Percentiles rank a stretch among this genome's conserved stretches.
Conservation (phyloP, 2,329 filamentous ascomycete genomes). For the Amphichorda felina region DNA sequence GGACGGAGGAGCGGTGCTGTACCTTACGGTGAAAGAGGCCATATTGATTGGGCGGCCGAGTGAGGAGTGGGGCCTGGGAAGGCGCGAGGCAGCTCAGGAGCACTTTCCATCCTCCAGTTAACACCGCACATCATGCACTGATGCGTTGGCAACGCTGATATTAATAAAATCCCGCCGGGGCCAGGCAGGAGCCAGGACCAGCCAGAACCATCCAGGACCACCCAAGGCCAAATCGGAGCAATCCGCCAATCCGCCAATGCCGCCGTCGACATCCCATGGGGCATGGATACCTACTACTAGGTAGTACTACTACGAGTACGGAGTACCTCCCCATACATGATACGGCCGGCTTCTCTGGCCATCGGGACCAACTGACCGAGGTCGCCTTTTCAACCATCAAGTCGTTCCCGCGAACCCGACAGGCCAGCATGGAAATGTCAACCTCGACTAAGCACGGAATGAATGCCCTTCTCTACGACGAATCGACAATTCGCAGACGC, state of each 20-base stretch:
- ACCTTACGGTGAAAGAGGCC: slow-evolving; percentile 10
- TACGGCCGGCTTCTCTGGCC: too few relatives aligned
- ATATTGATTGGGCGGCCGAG: slow-evolving; percentile 10
- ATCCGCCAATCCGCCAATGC: too few relatives aligned
- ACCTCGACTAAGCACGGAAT: too few relatives aligned
- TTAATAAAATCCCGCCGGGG: slow-evolving; percentile 18
- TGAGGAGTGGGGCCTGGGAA: slow-evolving; percentile 7
- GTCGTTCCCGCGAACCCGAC: too few relatives aligned
- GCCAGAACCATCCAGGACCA: background rate
- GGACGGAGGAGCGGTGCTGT: background rate
- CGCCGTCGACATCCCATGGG: too few relatives aligned
- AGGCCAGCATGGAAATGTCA: too few relatives aligned
- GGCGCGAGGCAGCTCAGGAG: slow-evolving; percentile 17
- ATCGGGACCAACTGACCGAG: too few relatives aligned
- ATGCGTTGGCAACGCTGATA: slow-evolving; percentile 64
- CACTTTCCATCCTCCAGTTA: slow-evolving; percentile 8
- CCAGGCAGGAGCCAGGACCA: background rate
- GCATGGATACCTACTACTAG: too few relatives aligned
- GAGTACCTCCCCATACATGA: background rate
- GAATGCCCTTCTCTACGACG: too few relatives aligned
- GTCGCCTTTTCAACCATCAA: too few relatives aligned
- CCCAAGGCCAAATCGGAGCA: too few relatives aligned
- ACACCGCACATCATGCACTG: slow-evolving; percentile 47
- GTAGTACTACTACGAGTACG: background rate
- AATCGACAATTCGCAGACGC: too few relatives aligned